Evolutionary conservation across 495 filamentous ascomycete species (phyloP), one percentile per base, ranked within the genome.

Genomic region (Extremus antarcticus): DNA sequence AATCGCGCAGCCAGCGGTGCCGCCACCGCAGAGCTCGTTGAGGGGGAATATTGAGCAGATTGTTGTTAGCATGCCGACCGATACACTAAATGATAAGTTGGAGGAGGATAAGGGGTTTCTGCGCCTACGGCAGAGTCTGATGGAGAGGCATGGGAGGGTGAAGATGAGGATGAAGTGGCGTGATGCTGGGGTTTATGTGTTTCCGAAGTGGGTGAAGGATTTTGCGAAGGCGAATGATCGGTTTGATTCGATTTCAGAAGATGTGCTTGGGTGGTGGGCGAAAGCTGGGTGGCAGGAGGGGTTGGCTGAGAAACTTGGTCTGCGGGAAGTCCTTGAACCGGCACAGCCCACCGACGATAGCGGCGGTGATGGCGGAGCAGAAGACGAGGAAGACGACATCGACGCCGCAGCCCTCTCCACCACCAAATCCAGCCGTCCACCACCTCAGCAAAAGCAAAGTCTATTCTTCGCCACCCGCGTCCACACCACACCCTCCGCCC

Each of bases 221-320:
- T 80, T 95, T 63, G 78, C 90, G 23, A 75, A 75, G 49, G 73
- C 71, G 23, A 91, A 97, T 57, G 84, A 91, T 19, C 80, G 74
- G 19, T 77, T 97, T 43, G 85, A 95, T 50, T 90, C 80, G 40
- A 79, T 99, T 51, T 84, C 85, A 50, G 92, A 99, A 70, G 94
- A 97, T 61, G 78, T 96, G 19, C 69, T 99, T 17, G 91, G 90
- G 13, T 94, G 85, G 84, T 94, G 90, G 90, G 88, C 89, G 13
- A 97, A 97, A 66, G 78, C 90, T 0, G 81, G 78, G 32, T 99
- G 92, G 92, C 90, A 96, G 68, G 73, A 78, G 21, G 85, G 88
- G 0, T 72, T 96, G 0, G 80, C 76, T 1, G 77, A 82, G 17
- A 96, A 95, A 68, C 76, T 97, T 8, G 78, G 81, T 1, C 68